Evolutionary conservation across 2,329 filamentous ascomycete genomes (phyloP), one percentile per base, ranked within the genome.

Genomic region (Colletotrichum liaoningense): DNA sequence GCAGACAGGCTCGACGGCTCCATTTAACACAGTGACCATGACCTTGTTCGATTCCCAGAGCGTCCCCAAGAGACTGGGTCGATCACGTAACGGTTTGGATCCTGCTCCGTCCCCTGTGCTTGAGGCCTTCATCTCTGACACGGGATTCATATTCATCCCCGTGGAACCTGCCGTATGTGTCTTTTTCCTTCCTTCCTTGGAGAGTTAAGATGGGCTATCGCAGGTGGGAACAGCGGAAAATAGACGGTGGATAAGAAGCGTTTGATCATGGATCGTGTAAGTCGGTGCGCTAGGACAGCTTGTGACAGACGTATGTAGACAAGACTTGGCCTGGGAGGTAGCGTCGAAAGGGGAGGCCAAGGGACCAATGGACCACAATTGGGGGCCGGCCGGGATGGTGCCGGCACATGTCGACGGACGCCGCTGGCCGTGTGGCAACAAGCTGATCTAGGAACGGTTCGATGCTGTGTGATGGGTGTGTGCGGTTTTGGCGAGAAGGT

Each of bases 71-170:
- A 73, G 26, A 65, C 70, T 73, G 70, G 70, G 70, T 73, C 70
- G 35, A 70, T 70, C 70, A 73, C 70, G 70, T 73, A 73, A 73
- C 67, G 67, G 67, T 69, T 69, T 73, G 59, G 42, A 65, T 70
- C 57, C 69, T 56, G 55, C 60, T 65, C 67, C 70, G 70, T 62
- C 67, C 67, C 67, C 67, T 70, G 55, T 69, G 49, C 70, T 30
- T 65, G 70, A 73, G 67, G 42, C 22, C 28, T 33, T 57, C 46
- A 9, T 64, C 26, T 59, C 19, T 35, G 54, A 62, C 55, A 70
- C 57, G 60, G 67, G 24, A 56, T 38, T 60, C 49, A n/a, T 35
- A n/a, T 33, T 35, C 42, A 46, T 65, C 68, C 16, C 59, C 35
- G 30, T 28, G 14, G 30, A 35, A 46, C 63, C 42, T 57, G 55